Percentiles rank a stretch among this genome's conserved stretches.
Conservation (phyloP, 2,329 filamentous ascomycete species). For the Bimuria novae-zelandiae region DNA sequence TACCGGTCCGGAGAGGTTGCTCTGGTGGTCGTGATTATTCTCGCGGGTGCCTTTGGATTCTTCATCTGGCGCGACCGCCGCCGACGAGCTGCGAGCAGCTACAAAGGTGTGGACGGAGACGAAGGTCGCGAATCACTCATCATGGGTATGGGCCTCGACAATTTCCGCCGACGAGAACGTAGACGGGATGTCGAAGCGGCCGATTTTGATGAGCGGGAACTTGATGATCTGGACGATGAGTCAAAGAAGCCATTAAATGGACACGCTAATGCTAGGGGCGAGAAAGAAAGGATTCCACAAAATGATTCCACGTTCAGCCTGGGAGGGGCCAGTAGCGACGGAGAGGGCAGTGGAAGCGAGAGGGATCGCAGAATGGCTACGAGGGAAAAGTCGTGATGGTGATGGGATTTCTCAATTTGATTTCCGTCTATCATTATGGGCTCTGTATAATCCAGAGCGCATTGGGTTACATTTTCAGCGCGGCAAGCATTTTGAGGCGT, state of each 20-base stretch:
- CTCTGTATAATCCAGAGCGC: background rate
- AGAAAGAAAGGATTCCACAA: conserved; percentile 38
- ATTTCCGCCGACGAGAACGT: conserved; percentile 49
- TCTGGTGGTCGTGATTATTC: conserved; percentile 77
- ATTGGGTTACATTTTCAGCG: conserved; percentile 1
- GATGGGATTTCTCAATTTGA: background rate
- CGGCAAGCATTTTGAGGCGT: conserved; percentile 13
- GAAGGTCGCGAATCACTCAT: conserved; percentile 52
- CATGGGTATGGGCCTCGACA: conserved; percentile 52
- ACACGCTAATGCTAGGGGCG: conserved; percentile 24
- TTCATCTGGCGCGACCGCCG: conserved; percentile 64
- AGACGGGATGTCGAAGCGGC: conserved; percentile 62
- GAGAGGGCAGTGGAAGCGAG: conserved; percentile 43
- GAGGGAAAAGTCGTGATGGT: conserved; percentile 30
- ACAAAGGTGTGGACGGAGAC: conserved; percentile 49
- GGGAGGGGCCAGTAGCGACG: conserved; percentile 51
- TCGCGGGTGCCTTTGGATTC: conserved; percentile 75
- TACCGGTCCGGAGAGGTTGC: conserved; percentile 85
- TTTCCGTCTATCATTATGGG: background rate
- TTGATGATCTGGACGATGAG: conserved; percentile 57
- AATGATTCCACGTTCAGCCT: conserved; percentile 53
- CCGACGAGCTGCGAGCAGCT: conserved; percentile 47
- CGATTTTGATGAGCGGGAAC: conserved; percentile 65
- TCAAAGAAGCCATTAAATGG: conserved; percentile 31
- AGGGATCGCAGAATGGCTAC: conserved; percentile 29